Evolutionary conservation across 768 basidiomycete genomes (phyloP).

Genomic region (Gyrodon lividus): DNA sequence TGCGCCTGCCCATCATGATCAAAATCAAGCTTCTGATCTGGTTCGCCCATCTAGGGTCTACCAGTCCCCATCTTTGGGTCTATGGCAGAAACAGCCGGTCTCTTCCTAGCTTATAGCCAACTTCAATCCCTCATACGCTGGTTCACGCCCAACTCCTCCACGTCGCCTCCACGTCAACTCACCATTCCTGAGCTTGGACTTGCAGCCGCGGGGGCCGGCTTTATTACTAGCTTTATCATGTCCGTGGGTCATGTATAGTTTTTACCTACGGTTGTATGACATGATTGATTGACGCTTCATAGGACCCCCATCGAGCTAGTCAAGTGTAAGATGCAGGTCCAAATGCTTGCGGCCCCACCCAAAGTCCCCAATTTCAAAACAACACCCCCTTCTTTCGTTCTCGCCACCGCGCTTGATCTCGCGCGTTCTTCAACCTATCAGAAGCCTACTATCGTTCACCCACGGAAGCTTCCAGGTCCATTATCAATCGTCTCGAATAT

Average conservation of each 20-base stretch:
- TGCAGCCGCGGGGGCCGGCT: constrained; percentile 79
- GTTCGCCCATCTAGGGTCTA: constrained; percentile 54
- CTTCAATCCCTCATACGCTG: constrained; percentile 56
- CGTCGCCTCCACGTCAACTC: constrained; percentile 34
- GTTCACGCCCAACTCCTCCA: constrained; percentile 28
- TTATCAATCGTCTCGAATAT: constrained; percentile 47
- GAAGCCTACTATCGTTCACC: constrained; percentile 5
- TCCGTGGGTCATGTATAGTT: constrained; percentile 38
- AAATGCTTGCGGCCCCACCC: constrained; percentile 52
- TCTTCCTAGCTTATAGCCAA: constrained; percentile 81
- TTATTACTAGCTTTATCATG: constrained; percentile 80
- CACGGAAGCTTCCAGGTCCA: constrained; percentile 46
- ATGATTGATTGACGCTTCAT: constrained; percentile 7
- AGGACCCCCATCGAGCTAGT: constrained; percentile 93
- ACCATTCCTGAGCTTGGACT: constrained; percentile 66
- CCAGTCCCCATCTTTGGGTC: constrained; percentile 85
- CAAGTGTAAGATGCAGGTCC: constrained; percentile 95
- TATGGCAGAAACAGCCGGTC: constrained; percentile 82
- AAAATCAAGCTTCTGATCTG: constrained; percentile 2
- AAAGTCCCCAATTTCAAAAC: constrained; percentile 12
- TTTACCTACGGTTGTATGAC: not conserved
- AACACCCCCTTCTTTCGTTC: constrained; percentile 16
- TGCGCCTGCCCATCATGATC: not conserved
- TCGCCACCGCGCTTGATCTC: constrained; percentile 1
- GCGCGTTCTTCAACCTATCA: constrained; percentile 7